Conservation (phyloP, 306 rosid species). For the Trifolium fragiferum region DNA sequence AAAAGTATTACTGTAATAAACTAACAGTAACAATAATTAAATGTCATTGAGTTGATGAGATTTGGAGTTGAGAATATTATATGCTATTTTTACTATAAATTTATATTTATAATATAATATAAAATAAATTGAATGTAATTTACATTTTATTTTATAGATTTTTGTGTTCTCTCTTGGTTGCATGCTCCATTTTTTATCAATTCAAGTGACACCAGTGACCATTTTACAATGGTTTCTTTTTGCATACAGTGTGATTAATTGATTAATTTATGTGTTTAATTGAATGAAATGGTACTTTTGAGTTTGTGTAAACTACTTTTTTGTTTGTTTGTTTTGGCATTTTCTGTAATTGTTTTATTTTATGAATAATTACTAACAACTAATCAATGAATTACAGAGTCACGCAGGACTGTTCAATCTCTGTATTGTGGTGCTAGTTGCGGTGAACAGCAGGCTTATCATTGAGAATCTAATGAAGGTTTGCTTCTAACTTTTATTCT, state of each 20-base stretch:
- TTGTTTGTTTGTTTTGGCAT: neutral
- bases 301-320: constrained; percentile 4
- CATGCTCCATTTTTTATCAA: neutral
- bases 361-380: constrained; percentile 7
- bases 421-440: constrained; percentile 93
- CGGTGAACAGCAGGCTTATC: constrained; percentile 94
- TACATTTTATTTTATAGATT: neutral
- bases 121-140: neutral
- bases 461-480: constrained; percentile 99
- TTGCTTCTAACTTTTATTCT: constrained; percentile 30
- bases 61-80: constrained; percentile 12
- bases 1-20: neutral
- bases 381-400: constrained; percentile 62
- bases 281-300: constrained; percentile 11
- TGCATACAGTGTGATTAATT: constrained; percentile 5
- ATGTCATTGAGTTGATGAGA: constrained; percentile 5
- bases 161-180: constrained; percentile 12
- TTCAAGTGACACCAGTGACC: too few species aligned
- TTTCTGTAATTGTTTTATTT: neutral
- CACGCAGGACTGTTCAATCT: constrained; percentile 96
- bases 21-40: neutral
- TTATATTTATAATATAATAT: too few species aligned
- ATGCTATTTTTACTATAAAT: neutral
- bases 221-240: neutral
- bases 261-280: constrained; percentile 15